phyloP scores from a whole-genome alignment of 495 filamentous ascomycete species.

The Aspergillus incahuasiensis region DNA sequence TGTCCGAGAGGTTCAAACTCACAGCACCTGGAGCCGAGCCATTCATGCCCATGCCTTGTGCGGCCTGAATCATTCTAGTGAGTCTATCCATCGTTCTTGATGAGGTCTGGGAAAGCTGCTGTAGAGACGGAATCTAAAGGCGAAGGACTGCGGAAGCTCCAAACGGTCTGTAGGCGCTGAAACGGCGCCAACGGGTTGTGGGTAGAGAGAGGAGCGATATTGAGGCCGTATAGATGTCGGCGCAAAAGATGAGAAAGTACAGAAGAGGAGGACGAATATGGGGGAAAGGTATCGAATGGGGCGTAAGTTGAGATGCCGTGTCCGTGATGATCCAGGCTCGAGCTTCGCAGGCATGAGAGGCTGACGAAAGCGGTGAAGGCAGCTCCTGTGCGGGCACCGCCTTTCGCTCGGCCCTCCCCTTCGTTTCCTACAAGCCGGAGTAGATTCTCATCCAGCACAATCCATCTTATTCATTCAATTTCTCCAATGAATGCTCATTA shows the following conservation, averaged over 20 bases:
- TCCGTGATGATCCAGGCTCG: slow-evolving; percentile 10
- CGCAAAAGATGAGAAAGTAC: not conserved
- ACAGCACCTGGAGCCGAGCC: slow-evolving; percentile 71
- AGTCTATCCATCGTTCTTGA: slow-evolving; percentile 71
- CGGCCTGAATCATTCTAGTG: slow-evolving; percentile 73
- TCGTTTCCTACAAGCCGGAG: slow-evolving; percentile 15
- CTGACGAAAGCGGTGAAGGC: slow-evolving; percentile 26
- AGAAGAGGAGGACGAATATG: not conserved
- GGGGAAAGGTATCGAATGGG: slow-evolving; percentile 5
- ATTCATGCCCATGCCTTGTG: slow-evolving; percentile 71
- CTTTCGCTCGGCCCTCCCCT: slow-evolving; percentile 19
- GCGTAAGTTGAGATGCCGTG: slow-evolving; percentile 11
- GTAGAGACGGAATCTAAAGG: slow-evolving; percentile 9
- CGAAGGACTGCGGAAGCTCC: slow-evolving; percentile 34
- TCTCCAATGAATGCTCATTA: slow-evolving; percentile 8
- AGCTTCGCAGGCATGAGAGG: slow-evolving; percentile 10
- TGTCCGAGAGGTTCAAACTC: slow-evolving; percentile 34
- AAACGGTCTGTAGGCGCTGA: slow-evolving; percentile 8
- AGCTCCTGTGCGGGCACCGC: slow-evolving; percentile 14
- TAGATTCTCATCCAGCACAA: slow-evolving; percentile 11
- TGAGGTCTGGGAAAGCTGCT: slow-evolving; percentile 18
- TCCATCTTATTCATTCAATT: slow-evolving; percentile 4
- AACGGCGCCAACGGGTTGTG: not conserved
- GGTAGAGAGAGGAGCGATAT: not conserved
- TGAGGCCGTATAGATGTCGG: not conserved